Conservation (phyloP, 106 monocot genomes). For the Allium fistulosum region DNA sequence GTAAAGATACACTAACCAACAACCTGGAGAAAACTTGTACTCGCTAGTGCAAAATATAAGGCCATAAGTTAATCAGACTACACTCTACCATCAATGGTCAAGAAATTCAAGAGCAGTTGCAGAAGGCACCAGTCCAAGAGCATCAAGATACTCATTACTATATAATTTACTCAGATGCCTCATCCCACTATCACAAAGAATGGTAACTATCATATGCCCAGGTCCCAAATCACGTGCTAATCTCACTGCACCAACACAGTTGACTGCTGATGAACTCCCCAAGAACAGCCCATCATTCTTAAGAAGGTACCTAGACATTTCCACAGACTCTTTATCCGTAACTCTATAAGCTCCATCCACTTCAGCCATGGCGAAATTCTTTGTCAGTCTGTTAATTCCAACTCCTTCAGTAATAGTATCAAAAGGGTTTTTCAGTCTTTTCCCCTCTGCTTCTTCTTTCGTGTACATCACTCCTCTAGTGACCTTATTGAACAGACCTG, state of each 20-base stretch:
- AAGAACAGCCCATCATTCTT: slow-evolving; percentile 85
- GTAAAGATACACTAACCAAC: too few species aligned
- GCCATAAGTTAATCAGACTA: background rate
- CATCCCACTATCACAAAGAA: slow-evolving; percentile 91
- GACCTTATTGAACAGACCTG: slow-evolving; percentile 97
- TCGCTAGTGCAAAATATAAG: background rate
- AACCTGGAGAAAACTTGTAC: too few species aligned
- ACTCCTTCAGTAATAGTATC: slow-evolving; percentile 97
- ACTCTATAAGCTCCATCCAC: slow-evolving; percentile 88
- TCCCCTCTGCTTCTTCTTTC: slow-evolving; percentile 91
- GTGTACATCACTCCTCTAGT: slow-evolving; percentile 97
- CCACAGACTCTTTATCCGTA: slow-evolving; percentile 83
- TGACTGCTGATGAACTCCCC: slow-evolving; percentile 97
- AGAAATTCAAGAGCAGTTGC: slow-evolving; percentile 70
- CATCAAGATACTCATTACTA: slow-evolving; percentile 52
- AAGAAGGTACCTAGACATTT: slow-evolving; percentile 94
- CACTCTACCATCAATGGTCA: slow-evolving; percentile 1
- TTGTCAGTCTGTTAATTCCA: slow-evolving; percentile 88
- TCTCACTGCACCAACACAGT: slow-evolving; percentile 81
- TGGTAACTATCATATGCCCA: slow-evolving; percentile 86
- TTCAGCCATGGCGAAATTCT: slow-evolving; percentile 84
- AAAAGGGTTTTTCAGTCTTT: slow-evolving; percentile 91
- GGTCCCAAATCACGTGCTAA: slow-evolving; percentile 63
- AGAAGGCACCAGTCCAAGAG: slow-evolving; percentile 54
- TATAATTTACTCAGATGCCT: slow-evolving; percentile 96